Conservation (phyloP, 495 filamentous ascomycete species). For the Trichoderma erinaceum region DNA sequence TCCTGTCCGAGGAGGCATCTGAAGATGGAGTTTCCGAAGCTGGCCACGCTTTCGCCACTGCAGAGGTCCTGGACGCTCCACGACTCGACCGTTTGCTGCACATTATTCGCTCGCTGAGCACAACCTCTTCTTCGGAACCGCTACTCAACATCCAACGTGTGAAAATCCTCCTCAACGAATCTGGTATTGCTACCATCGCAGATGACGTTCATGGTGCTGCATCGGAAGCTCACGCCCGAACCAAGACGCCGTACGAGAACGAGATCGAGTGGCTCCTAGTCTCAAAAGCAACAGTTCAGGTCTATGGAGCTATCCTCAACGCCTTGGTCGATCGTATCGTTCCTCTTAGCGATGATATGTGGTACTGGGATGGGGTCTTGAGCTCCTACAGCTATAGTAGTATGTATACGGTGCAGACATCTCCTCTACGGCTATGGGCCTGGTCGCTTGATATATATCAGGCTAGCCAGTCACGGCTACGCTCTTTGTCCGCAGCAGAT, state of each 20-base stretch:
- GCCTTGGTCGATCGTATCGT: constrained; percentile 72
- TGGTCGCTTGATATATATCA: constrained; percentile 58
- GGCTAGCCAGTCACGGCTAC: constrained; percentile 46
- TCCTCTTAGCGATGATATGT: constrained; percentile 74
- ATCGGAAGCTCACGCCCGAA: constrained; percentile 18
- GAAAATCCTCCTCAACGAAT: constrained; percentile 52
- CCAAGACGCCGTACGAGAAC: constrained; percentile 47
- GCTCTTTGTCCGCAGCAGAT: constrained; percentile 4
- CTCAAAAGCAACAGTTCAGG: constrained; percentile 79
- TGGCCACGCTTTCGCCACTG: neutral
- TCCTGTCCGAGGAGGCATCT: constrained; percentile 22
- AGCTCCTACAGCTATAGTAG: constrained; percentile 63
- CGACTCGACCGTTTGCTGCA: constrained; percentile 50
- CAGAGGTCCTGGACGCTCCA: constrained; percentile 29
- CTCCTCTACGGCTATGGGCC: constrained; percentile 62
- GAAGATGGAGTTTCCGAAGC: constrained; percentile 23
- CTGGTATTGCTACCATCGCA: constrained; percentile 33
- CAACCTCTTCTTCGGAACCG: constrained; percentile 51
- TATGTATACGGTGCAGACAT: constrained; percentile 76
- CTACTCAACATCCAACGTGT: constrained; percentile 50
- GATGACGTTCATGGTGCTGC: constrained; percentile 16
- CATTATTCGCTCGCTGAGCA: constrained; percentile 62
- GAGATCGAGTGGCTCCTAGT: constrained; percentile 85
- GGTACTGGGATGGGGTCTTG: constrained; percentile 86
- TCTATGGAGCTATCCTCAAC: constrained; percentile 69